Conservation (phyloP, 345 rosid species). For the Populus pruinosa region DNA sequence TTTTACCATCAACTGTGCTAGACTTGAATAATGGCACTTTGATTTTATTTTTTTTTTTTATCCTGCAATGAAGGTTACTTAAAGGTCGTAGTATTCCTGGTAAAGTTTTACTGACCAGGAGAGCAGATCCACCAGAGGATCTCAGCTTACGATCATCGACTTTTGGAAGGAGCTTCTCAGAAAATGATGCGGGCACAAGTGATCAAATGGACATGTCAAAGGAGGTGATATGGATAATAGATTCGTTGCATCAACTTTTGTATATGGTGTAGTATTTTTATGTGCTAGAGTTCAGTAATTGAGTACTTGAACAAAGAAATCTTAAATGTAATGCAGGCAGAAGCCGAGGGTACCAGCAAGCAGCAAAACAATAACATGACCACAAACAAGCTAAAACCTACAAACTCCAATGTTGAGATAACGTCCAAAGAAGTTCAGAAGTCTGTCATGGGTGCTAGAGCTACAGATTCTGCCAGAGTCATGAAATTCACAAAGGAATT, state of each 20-base stretch:
- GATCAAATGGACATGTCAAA: slow-evolving; percentile 41
- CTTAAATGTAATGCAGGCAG: slow-evolving; percentile 42
- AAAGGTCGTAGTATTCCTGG: slow-evolving; percentile 93
- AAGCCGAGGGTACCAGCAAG: slow-evolving; percentile 34
- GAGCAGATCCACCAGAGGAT: slow-evolving; percentile 57
- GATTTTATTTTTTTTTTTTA: neutral
- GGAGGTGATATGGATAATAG: slow-evolving; percentile 38
- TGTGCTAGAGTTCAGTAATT: neutral
- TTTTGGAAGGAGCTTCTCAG: slow-evolving; percentile 68
- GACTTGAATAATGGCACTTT: neutral
- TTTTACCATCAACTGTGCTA: neutral
- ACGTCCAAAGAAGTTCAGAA: slow-evolving; percentile 50
- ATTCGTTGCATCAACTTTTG: neutral
- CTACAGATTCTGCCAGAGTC: slow-evolving; percentile 85
- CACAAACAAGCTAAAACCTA: slow-evolving; percentile 44
- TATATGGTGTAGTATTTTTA: neutral
- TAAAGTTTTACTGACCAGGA: slow-evolving; percentile 76
- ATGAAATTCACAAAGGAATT: slow-evolving; percentile 79
- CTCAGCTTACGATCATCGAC: slow-evolving; percentile 46
- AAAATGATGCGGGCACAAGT: slow-evolving; percentile 64
- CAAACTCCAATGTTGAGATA: slow-evolving; percentile 45
- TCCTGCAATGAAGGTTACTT: slow-evolving; percentile 52
- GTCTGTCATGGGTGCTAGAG: slow-evolving; percentile 60
- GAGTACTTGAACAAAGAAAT: neutral
- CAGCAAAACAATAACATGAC: slow-evolving; percentile 35